These are phyloP conservation scores for Candida ficus DNA, from an alignment of 805 yeast species.

Conservation along the genomic window DNA sequence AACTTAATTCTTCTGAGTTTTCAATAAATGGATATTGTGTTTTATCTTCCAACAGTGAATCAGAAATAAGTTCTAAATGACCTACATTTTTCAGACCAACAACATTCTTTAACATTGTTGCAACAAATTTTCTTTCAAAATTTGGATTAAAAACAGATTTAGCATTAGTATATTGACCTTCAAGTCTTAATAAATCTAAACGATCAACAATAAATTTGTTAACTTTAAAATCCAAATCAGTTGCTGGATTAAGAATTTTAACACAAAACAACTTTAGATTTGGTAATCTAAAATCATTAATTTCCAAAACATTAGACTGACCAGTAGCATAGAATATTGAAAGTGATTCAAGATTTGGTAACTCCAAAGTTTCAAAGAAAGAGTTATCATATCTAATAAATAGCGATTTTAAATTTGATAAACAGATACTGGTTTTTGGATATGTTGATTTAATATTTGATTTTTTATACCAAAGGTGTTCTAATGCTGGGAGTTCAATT, in stretches of 20 bases:
- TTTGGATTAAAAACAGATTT: not conserved
- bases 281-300: too few relatives aligned
- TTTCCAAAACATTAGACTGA: too few relatives aligned
- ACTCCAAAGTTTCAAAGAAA: not conserved
- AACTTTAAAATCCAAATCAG: too few relatives aligned
- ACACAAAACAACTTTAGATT: too few relatives aligned
- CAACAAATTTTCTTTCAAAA: not conserved
- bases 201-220: too few relatives aligned
- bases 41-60: not conserved
- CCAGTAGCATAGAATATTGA: too few relatives aligned
- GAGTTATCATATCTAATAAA: not conserved
- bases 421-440: not conserved
- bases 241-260: too few relatives aligned
- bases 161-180: too few relatives aligned
- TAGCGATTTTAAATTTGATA: not conserved
- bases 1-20: not conserved
- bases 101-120: not conserved
- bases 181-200: too few relatives aligned
- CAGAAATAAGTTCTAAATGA: not conserved
- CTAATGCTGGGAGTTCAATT: too few relatives aligned
- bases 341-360: slow-evolving; percentile 1
- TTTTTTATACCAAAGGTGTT: too few relatives aligned
- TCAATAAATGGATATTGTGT: not conserved
- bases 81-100: not conserved
- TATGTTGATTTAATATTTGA: too few relatives aligned